Evolutionary conservation across 75 land plant species (phyloP), one percentile per base, ranked within the genome.

Genomic region (Adiantum capillusveneris): DNA sequence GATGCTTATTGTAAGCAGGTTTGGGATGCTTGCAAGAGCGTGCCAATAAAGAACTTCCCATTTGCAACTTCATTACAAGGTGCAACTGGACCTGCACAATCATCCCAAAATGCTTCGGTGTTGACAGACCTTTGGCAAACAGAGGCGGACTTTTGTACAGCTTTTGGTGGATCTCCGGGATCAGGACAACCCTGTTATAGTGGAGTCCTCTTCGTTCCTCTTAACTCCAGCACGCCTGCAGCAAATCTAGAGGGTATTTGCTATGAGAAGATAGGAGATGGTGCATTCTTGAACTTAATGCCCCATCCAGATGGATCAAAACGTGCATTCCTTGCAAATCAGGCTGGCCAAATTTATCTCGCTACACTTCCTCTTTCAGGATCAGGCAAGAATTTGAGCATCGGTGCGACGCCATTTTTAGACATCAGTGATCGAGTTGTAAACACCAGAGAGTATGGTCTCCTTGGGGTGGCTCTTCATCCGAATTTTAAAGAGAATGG

Each of bases 241-340:
- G 31, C 69, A 0, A 53, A 79, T 44, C 72, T 85, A 2, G 42
- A 59, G 26, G 87, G 87, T 6, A 45, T 92, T 27, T 92, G 97
- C 68, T 58, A 87, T 25, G 89, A 92, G 56, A 84, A 79, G 49
- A 68, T 92, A 52, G 88, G 75, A 28, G 76, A 81, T 60, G 76
- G 75, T 19, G 53, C 67, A 19, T 87, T 75, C 46, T 77, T 92
- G 18, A 72, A 81, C 43, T 65, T 92, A 69, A 83, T 72, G 44
- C 68, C 80, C n/a, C 93, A 87, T 51, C 97, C 97, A 11, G 97
- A 92, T 74, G 89, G 89, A 1, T 82, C 93, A 0, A 81, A 84
- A 67, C 85, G 93, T 22, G 86, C 75, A 22, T 84, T 87, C 56
- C 64, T 92, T 45, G 46, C 86, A 36, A 76, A 59, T 31, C 97